Conservation (phyloP, 2,329 filamentous ascomycete species). For the Aspergillus brunneoviolaceus region DNA sequence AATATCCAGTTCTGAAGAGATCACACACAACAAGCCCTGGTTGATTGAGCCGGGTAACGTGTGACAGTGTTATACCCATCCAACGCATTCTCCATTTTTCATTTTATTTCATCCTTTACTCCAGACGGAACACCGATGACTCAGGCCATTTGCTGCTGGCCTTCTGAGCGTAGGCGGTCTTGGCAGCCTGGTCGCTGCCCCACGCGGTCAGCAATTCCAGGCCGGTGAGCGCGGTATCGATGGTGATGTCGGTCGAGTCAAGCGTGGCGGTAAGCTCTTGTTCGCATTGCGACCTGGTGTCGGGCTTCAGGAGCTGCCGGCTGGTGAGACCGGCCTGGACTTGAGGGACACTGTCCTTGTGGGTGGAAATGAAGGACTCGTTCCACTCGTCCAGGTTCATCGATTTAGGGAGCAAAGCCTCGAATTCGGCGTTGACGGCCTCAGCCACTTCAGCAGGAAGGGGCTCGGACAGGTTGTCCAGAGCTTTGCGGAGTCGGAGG, state of each 20-base stretch:
- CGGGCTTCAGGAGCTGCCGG: conserved; percentile 58
- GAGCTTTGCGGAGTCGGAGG: conserved; percentile 64
- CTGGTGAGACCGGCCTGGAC: conserved; percentile 63
- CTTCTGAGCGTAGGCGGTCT: conserved; percentile 50
- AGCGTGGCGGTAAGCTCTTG: conserved; percentile 63
- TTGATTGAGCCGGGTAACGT: background rate
- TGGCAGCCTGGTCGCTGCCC: conserved; percentile 50
- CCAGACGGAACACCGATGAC: conserved; percentile 37
- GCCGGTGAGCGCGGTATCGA: conserved; percentile 59
- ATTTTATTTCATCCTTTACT: conserved; percentile 14
- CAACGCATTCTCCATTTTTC: background rate
- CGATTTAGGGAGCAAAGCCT: conserved; percentile 56
- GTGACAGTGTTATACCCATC: background rate
- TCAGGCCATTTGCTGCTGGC: conserved; percentile 43
- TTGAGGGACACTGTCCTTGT: conserved; percentile 63
- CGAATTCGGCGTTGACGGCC: conserved; percentile 68
- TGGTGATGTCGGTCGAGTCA: conserved; percentile 50
- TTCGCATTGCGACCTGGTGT: conserved; percentile 58
- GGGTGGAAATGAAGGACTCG: conserved; percentile 61
- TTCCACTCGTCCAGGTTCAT: conserved; percentile 64
- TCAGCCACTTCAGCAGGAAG: conserved; percentile 65
- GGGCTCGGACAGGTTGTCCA: conserved; percentile 58
- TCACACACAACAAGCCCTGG: background rate
- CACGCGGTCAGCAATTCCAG: conserved; percentile 53
- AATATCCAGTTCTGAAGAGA: background rate